Evolutionary conservation across 1,139 yeast genomes (phyloP), one percentile per base, ranked within the genome.

Genomic region (Kodamaea suecica): DNA sequence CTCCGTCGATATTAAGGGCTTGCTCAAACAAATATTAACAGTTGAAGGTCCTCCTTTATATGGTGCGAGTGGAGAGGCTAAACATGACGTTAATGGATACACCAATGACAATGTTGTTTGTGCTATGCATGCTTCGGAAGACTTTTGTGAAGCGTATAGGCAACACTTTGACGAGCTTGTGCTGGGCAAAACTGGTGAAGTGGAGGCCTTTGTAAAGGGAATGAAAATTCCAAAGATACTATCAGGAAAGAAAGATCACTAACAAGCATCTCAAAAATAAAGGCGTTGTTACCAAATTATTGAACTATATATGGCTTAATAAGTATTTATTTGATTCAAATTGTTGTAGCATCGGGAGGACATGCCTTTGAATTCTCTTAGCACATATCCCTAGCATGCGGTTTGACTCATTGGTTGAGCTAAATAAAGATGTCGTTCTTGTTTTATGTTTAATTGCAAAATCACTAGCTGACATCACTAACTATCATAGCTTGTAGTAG

Each of bases 31-130:
- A 14, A 28, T 63, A 6, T 33, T 57, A 13, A 40, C 43, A 9
- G 17, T 45, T 6, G 45, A 21, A 38, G 29, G 24, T 9, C 39
- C 37, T 2, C 26, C 30, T 15, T 20, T 34, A 9, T 33, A 17
- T 30, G 17, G 17, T 10, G 7, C 11, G 8, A 29, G 17, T 17
- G 17, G 14, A 3, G n/a, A 19, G 21, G 21, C 21, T 9, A 24
- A 32, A 26, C 16, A 29, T 17, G 16, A 28, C 29, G 19, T 27
- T 15, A 6, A 14, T 30, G 65, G 65, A 1, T 57, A 36, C 42
- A 58, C 53, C 29, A 53, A 61, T 33, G 63, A 61, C 34, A 61
- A 59, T 36, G 50, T 63, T 5, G 46, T 44, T 2, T 64, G 70
- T 50, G 69, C 68, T 1, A 36, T 63, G 31, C 39, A 48, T 10